Conservation (phyloP, 768 basidiomycete species). For the Rhodotorula paludigena region DNA sequence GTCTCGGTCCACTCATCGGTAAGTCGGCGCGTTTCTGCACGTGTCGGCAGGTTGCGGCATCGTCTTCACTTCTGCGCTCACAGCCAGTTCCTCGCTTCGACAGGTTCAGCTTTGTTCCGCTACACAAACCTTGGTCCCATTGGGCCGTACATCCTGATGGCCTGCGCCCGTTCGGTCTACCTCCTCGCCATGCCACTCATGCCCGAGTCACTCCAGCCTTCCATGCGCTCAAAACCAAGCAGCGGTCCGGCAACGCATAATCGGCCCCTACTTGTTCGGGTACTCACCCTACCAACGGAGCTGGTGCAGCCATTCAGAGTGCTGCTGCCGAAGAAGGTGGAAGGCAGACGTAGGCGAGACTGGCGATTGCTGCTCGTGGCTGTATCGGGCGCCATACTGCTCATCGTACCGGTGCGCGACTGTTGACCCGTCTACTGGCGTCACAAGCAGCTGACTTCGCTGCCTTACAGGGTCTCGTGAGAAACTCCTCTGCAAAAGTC, state of each 20-base stretch:
- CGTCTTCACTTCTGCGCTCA: background rate
- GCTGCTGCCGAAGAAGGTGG: background rate
- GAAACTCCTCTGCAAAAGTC: background rate
- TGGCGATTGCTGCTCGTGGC: slow-evolving; percentile 12
- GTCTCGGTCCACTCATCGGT: slow-evolving; percentile 20
- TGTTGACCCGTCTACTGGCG: background rate
- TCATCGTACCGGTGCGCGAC: slow-evolving; percentile 13
- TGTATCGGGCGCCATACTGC: background rate
- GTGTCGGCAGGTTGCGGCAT: no score
- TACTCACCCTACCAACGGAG: background rate
- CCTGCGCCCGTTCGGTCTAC: background rate
- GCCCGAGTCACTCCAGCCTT: slow-evolving; percentile 20
- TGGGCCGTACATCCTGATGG: background rate
- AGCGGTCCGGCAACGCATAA: no score
- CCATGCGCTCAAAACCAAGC: background rate
- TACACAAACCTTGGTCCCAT: background rate
- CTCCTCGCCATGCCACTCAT: slow-evolving; percentile 5
- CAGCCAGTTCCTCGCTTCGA: background rate
- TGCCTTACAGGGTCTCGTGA: background rate
- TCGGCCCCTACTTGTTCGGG: background rate
- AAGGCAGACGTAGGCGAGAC: background rate
- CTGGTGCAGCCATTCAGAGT: background rate
- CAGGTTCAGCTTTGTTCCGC: slow-evolving; percentile 12
- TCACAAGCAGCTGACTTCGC: background rate
- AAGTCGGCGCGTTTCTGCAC: background rate